Base-by-base conservation (phyloP, 371 early-diverging fungal species). In the Syncephalis fuscata region DNA sequence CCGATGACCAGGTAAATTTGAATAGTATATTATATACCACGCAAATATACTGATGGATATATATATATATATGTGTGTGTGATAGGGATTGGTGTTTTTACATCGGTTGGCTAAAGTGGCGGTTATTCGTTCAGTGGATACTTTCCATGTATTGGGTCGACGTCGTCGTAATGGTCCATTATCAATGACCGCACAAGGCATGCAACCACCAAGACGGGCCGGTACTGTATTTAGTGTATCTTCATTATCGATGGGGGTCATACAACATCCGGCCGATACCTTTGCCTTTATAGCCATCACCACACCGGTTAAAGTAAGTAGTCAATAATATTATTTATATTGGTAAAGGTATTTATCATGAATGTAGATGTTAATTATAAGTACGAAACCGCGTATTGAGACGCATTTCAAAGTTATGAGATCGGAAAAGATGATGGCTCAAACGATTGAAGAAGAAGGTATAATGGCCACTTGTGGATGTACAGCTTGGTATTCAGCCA, bases 171-270 rank as follows among this genome's bases (percentile, higher is more conserved):
- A 63, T 39, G 43, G 46, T 58, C 41, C 56, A 56, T 42, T 47
- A 49, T 51, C 36, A 39, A 25, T 37, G 50, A 57, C 45, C 45
- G 16, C 26, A 32, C 45, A 10, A 11, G 32, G 32, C 4, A 32
- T 32, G 32, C 32, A 32, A 46, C 47, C 23, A 21, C 62, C 55
- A 4, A 65, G 53, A 44, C 55, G 53, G 56, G 70, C 60, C 21
- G 76, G 75, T 11, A 78, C 82, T 0, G 76, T 85, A 3, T 82
- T 80, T 63, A 74, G 78, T 0, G 67, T 86, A 67, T 68, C 74
- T 11, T 65, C 79, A 2, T 53, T 83, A 14, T 80, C 87, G 3
- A 65, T 70, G 16, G 75, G 78, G 0, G 76, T 75, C 44, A 50
- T 70, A 5, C 62, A 71, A 14, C 81, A 82, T 61, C 64, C 69